A percentile compares a stretch with the other conserved stretches of the same genome.
Evolutionary conservation across 1,139 yeast genomes (phyloP).

Genomic region (Candida sp.): DNA sequence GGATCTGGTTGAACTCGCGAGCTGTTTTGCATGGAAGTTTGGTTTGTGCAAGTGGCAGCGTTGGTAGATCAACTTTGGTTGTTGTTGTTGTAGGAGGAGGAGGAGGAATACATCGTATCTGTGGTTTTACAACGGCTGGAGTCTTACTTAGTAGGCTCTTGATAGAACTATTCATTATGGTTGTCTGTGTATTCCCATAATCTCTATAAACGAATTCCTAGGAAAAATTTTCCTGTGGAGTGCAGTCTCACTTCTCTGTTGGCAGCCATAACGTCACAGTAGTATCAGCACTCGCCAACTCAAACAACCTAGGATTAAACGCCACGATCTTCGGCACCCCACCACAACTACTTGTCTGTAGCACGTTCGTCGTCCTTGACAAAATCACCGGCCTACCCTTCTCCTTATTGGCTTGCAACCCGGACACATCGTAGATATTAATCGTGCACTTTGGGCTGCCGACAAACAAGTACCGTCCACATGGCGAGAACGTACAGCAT

Average conservation of each 20-base stretch:
- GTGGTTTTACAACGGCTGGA: too few relatives aligned
- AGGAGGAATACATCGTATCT: neutral
- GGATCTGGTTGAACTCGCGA: neutral
- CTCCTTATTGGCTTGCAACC: conserved; percentile 28
- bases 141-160: neutral
- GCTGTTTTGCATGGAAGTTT: neutral
- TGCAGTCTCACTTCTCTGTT: conserved; percentile 11
- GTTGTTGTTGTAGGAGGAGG: too few relatives aligned
- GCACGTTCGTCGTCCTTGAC: conserved; percentile 17
- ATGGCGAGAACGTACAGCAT: conserved; percentile 77
- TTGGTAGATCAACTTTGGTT: too few relatives aligned
- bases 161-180: neutral
- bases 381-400: conserved; percentile 9
- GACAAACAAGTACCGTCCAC: conserved; percentile 73
- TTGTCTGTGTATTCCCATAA: neutral
- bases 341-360: conserved; percentile 28
- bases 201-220: neutral
- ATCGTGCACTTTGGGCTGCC: conserved; percentile 65
- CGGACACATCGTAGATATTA: conserved; percentile 64
- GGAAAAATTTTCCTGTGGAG: conserved; percentile 13
- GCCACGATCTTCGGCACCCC: conserved; percentile 63
- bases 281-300: conserved; percentile 84
- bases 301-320: conserved; percentile 79
- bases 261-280: conserved; percentile 48
- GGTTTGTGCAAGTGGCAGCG: too few relatives aligned